phyloP scores from a whole-genome alignment of 331 rosid genomes.

The Malus hybrid region DNA sequence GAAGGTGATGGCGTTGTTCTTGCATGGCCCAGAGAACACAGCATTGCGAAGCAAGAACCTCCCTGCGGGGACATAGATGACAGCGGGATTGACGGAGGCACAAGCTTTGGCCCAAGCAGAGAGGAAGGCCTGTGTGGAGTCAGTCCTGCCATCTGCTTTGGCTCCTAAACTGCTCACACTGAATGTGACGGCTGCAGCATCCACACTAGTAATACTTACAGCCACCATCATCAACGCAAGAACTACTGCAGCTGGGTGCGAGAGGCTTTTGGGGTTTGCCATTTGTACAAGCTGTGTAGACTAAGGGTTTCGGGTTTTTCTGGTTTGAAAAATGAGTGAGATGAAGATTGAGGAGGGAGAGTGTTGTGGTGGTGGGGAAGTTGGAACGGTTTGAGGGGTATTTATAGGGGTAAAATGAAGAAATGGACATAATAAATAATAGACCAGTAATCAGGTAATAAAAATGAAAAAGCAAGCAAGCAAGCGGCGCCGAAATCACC shows the following conservation, averaged over 20 bases:
- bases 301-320: background rate
- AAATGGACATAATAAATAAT: background rate
- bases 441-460: background rate
- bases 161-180: slow-evolving; percentile 32
- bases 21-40: slow-evolving; percentile 30
- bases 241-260: background rate
- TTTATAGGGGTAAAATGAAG: background rate
- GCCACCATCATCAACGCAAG: background rate
- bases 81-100: slow-evolving; percentile 8
- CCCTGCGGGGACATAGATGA: slow-evolving; percentile 26
- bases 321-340: background rate
- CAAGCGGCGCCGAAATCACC: slow-evolving; percentile 12
- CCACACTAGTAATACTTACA: no score
- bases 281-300: background rate
- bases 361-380: background rate
- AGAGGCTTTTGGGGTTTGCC: slow-evolving; percentile 1
- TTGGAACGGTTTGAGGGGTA: slow-evolving; percentile 8
- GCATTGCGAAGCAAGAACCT: slow-evolving; percentile 21
- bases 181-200: background rate
- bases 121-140: slow-evolving; percentile 18
- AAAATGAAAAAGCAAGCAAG: background rate
- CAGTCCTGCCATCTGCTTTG: slow-evolving; percentile 27
- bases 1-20: slow-evolving; percentile 19
- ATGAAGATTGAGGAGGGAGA: background rate
- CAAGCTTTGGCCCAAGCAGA: slow-evolving; percentile 39